Percentiles rank a stretch among this genome's conserved stretches.
These are phyloP conservation scores for Pythium sp. DNA, from an alignment of 352 stramenopile species.

Conservation along the genomic window DNA sequence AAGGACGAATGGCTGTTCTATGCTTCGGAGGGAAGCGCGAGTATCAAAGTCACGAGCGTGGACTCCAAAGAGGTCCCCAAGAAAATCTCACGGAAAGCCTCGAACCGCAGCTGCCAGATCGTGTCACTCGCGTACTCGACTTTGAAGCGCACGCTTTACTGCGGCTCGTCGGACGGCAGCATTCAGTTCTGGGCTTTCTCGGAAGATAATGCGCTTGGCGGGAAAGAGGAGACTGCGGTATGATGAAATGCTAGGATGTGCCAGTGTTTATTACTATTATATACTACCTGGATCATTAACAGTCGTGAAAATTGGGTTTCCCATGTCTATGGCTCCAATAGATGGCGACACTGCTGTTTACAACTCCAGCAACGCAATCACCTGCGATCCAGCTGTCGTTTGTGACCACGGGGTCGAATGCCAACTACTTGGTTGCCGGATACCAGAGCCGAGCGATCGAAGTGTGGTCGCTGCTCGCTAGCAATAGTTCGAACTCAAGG, in stretches of 20 bases:
- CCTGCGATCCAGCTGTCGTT: slow-evolving; percentile 50
- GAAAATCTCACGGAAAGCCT: slow-evolving; percentile 72
- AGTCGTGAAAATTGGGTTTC: background rate
- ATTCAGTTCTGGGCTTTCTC: slow-evolving; percentile 63
- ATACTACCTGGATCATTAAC: background rate
- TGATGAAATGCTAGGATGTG: background rate
- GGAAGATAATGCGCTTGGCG: slow-evolving; percentile 33
- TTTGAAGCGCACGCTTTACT: slow-evolving; percentile 43
- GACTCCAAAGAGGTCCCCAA: slow-evolving; percentile 49
- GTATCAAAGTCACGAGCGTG: slow-evolving; percentile 52
- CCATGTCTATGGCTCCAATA: background rate
- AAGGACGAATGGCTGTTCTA: slow-evolving; percentile 71
- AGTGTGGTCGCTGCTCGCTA: slow-evolving; percentile 35
- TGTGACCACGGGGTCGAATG: slow-evolving; percentile 16
- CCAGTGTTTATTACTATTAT: background rate
- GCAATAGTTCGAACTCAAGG: slow-evolving; percentile 1
- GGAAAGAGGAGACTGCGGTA: slow-evolving; percentile 34
- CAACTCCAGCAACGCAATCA: slow-evolving; percentile 32
- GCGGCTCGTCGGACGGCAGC: slow-evolving; percentile 59
- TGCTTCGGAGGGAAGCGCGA: slow-evolving; percentile 68
- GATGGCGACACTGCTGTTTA: slow-evolving; percentile 29
- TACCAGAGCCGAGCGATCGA: slow-evolving; percentile 63
- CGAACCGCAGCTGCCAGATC: slow-evolving; percentile 53
- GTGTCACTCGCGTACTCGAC: slow-evolving; percentile 58
- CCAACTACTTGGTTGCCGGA: slow-evolving; percentile 35